These are phyloP conservation scores for Westerdykella aurantiaca DNA, from an alignment of 2,329 filamentous ascomycete species.

Conservation along the genomic window DNA sequence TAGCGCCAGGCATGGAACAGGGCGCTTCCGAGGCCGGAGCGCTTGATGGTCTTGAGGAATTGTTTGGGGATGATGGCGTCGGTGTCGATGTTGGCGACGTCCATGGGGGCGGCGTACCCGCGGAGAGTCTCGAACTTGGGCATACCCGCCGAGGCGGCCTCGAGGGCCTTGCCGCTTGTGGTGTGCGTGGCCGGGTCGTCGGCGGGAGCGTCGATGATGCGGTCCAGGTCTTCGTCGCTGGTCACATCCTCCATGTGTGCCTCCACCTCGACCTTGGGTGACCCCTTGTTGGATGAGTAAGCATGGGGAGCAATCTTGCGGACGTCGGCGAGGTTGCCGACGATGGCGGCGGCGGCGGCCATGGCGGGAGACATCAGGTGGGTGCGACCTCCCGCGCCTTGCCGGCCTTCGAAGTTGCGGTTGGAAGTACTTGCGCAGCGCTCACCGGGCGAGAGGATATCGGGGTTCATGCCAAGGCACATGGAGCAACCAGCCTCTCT, in stretches of 20 bases:
- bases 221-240: slow-evolving; percentile 59
- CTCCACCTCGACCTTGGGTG: slow-evolving; percentile 55
- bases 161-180: slow-evolving; percentile 46
- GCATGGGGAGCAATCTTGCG: slow-evolving; percentile 61
- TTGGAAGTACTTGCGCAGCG: slow-evolving; percentile 94
- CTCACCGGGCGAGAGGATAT: slow-evolving; percentile 87
- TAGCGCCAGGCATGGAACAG: slow-evolving; percentile 83
- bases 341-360: slow-evolving; percentile 85
- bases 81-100: slow-evolving; percentile 91
- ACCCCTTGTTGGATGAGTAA: slow-evolving; percentile 42
- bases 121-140: slow-evolving; percentile 78
- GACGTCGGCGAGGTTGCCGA: slow-evolving; percentile 87
- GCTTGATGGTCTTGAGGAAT: slow-evolving; percentile 98
- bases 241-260: slow-evolving; percentile 52
- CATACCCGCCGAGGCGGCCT: slow-evolving; percentile 56
- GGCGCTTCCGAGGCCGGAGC: slow-evolving; percentile 81
- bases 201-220: slow-evolving; percentile 56
- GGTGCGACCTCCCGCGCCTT: slow-evolving; percentile 84
- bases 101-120: slow-evolving; percentile 81
- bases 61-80: slow-evolving; percentile 99
- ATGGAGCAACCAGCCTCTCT: slow-evolving; percentile 97
- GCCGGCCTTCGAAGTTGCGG: slow-evolving; percentile 94
- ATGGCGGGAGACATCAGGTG: slow-evolving; percentile 97
- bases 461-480: slow-evolving; percentile 99
- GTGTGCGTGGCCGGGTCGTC: slow-evolving; percentile 62